Evolutionary conservation across 768 basidiomycete genomes (phyloP).

Genomic region (Russula abietina): DNA sequence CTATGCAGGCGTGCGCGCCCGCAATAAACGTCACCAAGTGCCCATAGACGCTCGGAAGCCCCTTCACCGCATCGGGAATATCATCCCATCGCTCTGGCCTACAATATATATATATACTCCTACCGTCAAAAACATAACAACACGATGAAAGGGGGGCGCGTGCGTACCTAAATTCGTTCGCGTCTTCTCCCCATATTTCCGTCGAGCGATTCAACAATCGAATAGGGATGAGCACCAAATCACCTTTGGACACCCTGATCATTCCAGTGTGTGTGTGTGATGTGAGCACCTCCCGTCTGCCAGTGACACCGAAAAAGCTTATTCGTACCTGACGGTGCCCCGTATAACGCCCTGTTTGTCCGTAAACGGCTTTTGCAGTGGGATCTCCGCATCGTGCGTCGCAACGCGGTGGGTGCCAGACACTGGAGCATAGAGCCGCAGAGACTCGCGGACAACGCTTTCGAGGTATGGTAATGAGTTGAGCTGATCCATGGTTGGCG

Average conservation of each 20-base stretch:
- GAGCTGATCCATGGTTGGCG: conserved; percentile 30
- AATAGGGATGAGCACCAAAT: conserved; percentile 27
- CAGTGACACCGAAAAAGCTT: no score
- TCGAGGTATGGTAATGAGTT: conserved; percentile 33
- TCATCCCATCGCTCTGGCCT: conserved; percentile 25
- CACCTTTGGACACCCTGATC: conserved; percentile 22
- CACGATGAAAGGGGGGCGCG: background rate
- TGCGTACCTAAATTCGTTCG: conserved; percentile 28
- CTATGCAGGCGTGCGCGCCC: conserved; percentile 30
- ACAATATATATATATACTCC: no score
- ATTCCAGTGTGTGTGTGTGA: no score
- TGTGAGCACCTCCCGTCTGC: background rate
- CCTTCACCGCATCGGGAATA: conserved; percentile 14
- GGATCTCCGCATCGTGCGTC: conserved; percentile 30
- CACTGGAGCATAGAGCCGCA: conserved; percentile 30
- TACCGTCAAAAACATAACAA: background rate
- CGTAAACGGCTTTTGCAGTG: conserved; percentile 27
- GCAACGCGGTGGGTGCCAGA: conserved; percentile 27
- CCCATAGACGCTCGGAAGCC: conserved; percentile 19
- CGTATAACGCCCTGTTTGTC: conserved; percentile 22
- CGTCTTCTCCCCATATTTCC: conserved; percentile 33
- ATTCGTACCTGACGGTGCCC: conserved; percentile 21
- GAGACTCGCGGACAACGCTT: conserved; percentile 30
- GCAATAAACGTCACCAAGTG: conserved; percentile 30
- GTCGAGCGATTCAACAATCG: conserved; percentile 28